A percentile compares a stretch with the other conserved stretches of the same genome.
These are phyloP conservation scores for Guillardia theta DNA, from an alignment of 78 protist genomes.

Conservation along the genomic window DNA sequence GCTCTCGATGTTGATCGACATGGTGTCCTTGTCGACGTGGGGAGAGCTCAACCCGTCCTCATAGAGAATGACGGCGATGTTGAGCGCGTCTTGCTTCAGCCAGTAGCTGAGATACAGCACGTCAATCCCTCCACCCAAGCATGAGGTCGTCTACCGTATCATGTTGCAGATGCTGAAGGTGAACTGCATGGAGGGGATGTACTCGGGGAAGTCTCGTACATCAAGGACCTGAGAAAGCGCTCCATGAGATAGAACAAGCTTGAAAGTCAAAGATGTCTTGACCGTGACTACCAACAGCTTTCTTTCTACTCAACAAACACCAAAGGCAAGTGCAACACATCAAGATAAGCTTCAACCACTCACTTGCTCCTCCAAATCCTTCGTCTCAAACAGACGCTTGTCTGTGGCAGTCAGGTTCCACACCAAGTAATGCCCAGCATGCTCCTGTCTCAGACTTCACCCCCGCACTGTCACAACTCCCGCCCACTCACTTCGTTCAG, in stretches of 20 bases:
- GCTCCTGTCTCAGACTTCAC: too few species aligned
- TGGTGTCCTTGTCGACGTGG: neutral
- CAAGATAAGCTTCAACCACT: too few species aligned
- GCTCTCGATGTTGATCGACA: neutral
- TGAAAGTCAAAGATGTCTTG: neutral
- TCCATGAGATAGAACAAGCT: neutral
- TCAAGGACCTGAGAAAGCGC: neutral
- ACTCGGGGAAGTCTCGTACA: neutral
- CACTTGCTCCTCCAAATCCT: neutral
- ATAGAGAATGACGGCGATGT: neutral
- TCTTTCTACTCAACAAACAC: neutral
- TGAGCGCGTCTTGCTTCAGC: conserved; percentile 33
- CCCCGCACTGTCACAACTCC: too few species aligned
- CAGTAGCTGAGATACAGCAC: too few species aligned
- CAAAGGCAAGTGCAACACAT: too few species aligned
- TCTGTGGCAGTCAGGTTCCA: neutral
- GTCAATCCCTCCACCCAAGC: neutral
- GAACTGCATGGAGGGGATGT: neutral
- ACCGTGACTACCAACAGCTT: too few species aligned
- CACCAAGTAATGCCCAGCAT: neutral
- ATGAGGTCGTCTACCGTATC: neutral
- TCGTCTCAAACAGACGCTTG: neutral
- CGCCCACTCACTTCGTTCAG: neutral
- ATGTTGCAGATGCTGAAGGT: neutral
- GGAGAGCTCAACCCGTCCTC: neutral